Evolutionary conservation across 2,329 filamentous ascomycete genomes (phyloP).

Genomic region (Colletotrichum noveboracense): DNA sequence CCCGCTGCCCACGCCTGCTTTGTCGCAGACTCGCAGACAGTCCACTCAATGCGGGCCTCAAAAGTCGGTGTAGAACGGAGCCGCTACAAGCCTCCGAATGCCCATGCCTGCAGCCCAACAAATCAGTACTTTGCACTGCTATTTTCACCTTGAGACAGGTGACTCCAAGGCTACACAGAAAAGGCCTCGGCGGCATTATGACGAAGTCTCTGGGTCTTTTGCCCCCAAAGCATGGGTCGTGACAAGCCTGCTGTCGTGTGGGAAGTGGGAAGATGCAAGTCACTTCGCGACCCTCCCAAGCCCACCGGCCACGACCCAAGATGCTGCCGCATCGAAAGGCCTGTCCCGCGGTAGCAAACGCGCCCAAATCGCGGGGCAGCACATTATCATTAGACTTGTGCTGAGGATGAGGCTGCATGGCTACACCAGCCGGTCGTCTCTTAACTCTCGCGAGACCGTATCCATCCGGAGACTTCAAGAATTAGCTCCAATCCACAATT

Average conservation of each 20-base stretch:
- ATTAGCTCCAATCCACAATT: not conserved
- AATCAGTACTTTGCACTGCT: slow-evolving; percentile 6
- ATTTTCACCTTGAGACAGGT: not conserved
- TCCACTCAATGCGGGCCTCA: slow-evolving; percentile 24
- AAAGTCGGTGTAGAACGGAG: slow-evolving; percentile 25
- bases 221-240: not conserved
- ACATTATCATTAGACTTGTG: not conserved
- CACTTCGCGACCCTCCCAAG: slow-evolving; percentile 11
- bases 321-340: not conserved
- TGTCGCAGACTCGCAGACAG: slow-evolving; percentile 20
- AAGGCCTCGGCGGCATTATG: slow-evolving; percentile 2
- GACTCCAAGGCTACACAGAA: not conserved
- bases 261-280: slow-evolving; percentile 21
- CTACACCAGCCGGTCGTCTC: not conserved
- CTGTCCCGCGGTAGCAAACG: not conserved
- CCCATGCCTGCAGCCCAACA: slow-evolving; percentile 19
- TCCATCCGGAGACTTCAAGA: not conserved
- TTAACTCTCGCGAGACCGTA: not conserved
- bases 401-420: slow-evolving; percentile 13
- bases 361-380: slow-evolving; percentile 11
- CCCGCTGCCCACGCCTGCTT: slow-evolving; percentile 1
- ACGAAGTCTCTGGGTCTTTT: slow-evolving; percentile 5
- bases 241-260: slow-evolving; percentile 1
- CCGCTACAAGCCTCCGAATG: slow-evolving; percentile 4
- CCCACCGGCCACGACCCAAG: not conserved